Conservation (phyloP, 1,284 basidiomycete genomes). For the Marasmius oreades region DNA sequence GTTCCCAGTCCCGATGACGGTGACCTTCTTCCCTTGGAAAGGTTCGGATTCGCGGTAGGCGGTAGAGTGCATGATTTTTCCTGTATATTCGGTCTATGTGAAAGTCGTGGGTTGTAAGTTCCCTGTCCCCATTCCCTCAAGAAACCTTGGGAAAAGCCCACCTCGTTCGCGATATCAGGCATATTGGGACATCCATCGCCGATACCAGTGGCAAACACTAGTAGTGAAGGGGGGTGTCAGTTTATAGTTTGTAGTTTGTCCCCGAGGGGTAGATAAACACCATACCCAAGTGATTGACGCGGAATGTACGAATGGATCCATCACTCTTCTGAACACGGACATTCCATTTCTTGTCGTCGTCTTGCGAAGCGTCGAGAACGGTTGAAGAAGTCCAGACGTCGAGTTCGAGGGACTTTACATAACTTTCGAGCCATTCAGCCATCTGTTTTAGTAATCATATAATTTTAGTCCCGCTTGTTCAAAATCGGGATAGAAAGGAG, state of each 20-base stretch:
- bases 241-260: no score
- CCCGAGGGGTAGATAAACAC: no score
- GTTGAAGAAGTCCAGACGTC: conserved; percentile 63
- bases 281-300: conserved; percentile 38
- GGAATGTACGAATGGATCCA: conserved; percentile 44
- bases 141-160: background rate
- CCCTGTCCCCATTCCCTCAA: no score
- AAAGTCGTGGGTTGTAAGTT: background rate
- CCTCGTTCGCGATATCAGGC: conserved; percentile 26
- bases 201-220: conserved; percentile 58
- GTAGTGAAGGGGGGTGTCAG: no score
- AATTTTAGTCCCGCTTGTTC: background rate
- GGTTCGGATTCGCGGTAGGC: conserved; percentile 49
- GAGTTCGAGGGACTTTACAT: conserved; percentile 60
- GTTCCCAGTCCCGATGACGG: conserved; percentile 62
- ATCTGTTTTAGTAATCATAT: no score
- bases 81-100: conserved; percentile 49
- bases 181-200: conserved; percentile 47
- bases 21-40: conserved; percentile 53
- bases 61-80: conserved; percentile 54
- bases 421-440: conserved; percentile 68
- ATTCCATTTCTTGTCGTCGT: conserved; percentile 49
- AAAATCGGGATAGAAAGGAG: background rate
- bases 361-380: conserved; percentile 41
- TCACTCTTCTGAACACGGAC: conserved; percentile 45